Base-by-base conservation (phyloP, 371 early-diverging fungal species). In the Batkoa obscura region DNA sequence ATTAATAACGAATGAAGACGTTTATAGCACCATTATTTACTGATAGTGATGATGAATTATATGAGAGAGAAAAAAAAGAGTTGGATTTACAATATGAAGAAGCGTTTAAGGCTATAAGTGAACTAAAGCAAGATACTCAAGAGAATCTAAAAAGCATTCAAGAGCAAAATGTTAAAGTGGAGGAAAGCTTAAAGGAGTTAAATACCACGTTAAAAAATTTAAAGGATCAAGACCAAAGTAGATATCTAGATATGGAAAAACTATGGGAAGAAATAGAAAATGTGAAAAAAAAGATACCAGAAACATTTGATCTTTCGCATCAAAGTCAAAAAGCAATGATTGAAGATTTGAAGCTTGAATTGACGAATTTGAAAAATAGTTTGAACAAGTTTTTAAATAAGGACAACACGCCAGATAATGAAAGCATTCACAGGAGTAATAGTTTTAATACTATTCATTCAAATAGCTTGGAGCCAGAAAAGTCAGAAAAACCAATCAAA, bases 231-330 rank as follows among this genome's bases (percentile, higher is more conserved):
- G 90, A 89, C 58, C 69, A 70, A 54, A 66, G 77, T 62, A 65
- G 82, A 51, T 83, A 81, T 10, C 70, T 77, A 32, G 88, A 88
- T 43, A 71, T 92, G 47, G 68, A 72, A 56, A 69, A 65, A 45
- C 72, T 89, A 54, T 75, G 83, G 60, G 69, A 68, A 48, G 90
- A 91, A 43, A 67, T 95, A 34, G 87, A 90, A 33, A 65, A 71
- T 35, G 74, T 90, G 54, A 80, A 82, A 46, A 71, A 76, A 2
- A 65, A 79, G 55, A 75, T 90, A n/a, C 85, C 92, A 38, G 78
- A 82, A 73, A 86, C 84, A 58, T 64, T 86, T 63, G 81, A 86
- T 39, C 80, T 82, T 63, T 71, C 74, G 53, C 84, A 82, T 58
- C 78, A 84, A 55, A 70, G 80, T 32, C 84, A 85, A 61, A 66